Percentiles rank a stretch among this genome's conserved stretches.
Evolutionary conservation across 345 rosid genomes (phyloP).

Genomic region (Capsella bursapastoris): DNA sequence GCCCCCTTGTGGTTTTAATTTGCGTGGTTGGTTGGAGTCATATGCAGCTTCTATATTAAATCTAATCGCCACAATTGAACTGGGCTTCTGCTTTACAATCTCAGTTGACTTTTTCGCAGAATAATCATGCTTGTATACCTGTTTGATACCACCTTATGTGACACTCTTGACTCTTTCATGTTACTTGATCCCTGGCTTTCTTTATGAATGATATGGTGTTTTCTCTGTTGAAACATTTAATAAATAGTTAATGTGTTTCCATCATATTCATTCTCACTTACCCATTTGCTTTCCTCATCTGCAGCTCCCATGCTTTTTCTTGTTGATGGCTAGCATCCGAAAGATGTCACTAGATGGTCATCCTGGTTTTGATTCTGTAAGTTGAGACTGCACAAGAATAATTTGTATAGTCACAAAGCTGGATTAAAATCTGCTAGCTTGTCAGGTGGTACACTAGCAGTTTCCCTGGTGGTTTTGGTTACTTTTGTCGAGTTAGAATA

Average conservation of each 20-base stretch:
- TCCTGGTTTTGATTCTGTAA: conserved; percentile 92
- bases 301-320: conserved; percentile 86
- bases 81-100: background rate
- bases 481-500: too few species aligned
- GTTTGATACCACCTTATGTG: background rate
- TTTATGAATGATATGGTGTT: background rate
- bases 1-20: background rate
- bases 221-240: background rate
- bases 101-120: background rate
- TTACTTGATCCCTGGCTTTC: background rate
- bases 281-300: conserved; percentile 15
- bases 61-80: background rate
- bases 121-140: conserved; percentile 10
- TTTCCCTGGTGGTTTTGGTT: background rate
- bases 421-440: background rate
- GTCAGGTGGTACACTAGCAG: conserved; percentile 13
- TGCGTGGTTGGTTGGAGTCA: background rate
- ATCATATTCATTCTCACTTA: conserved; percentile 21
- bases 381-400: conserved; percentile 35
- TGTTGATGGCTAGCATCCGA: conserved; percentile 79
- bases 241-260: background rate
- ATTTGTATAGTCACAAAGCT: background rate
- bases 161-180: background rate
- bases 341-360: conserved; percentile 83
- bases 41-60: background rate